Evolutionary conservation across 2,329 filamentous ascomycete species (phyloP), one percentile per base, ranked within the genome.

Genomic region (Diaporthe sp.): DNA sequence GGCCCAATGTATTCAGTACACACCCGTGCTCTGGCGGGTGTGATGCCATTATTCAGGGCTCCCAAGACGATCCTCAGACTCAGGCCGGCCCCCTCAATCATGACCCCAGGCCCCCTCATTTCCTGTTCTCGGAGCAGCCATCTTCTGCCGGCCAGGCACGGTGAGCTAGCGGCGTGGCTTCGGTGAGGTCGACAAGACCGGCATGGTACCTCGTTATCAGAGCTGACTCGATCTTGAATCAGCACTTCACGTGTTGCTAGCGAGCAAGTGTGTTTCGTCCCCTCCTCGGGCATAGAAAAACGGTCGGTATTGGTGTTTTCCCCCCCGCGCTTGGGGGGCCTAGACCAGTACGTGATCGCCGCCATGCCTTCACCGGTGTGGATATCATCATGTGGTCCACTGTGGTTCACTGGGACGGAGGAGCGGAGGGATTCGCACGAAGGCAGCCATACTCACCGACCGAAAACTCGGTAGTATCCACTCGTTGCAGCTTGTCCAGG

Each of bases 331-430:
- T 55, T 34, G 25, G 42, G 9, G 22, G 71, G 71, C 61, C 71
- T 73, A 73, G 71, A 73, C 71, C 46, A 51, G 25, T 37, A 37
- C 39, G 58, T 57, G 68, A 75, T 74, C 57, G 75, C 28, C 44
- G 37, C 37, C 17, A 15, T 71, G 71, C 25, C 74, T 13, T 76
- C 71, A 76, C 72, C 75, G 75, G 75, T 74, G 75, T 76, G 75
- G 75, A 74, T 53, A 53, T 46, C 37, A 46, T 68, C 72, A 72
- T 76, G 75, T 68, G 60, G 57, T 37, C 22, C 44, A 49, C 6
- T 46, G 44, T 6, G 15, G 17, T 6, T 46, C 57, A 74, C 67
- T 75, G 67, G 65, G 58, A 72, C 28, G 39, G 22, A 62, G 72
- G 65, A 39, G n/a, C 34, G 51, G 55, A 34, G 51, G 55, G 34